phyloP scores from a whole-genome alignment of 805 yeast genomes.

The Lipomyces mesembrius region DNA sequence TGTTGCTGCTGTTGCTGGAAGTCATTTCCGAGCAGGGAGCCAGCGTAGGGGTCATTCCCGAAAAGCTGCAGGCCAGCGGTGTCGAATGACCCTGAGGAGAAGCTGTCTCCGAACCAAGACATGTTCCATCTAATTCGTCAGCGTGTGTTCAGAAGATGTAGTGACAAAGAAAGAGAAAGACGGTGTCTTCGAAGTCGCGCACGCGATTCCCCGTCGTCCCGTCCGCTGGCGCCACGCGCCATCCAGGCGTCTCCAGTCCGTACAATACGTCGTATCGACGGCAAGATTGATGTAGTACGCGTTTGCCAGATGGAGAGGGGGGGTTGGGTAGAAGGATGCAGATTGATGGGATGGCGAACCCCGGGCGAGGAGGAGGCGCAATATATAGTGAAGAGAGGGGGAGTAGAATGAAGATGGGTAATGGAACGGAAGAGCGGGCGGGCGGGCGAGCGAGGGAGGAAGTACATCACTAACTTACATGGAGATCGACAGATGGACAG shows the following conservation, averaged over 20 bases:
- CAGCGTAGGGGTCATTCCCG: constrained; percentile 15
- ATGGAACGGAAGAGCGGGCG: background rate
- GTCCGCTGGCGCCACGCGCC: too few relatives aligned
- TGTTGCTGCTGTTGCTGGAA: constrained; percentile 28
- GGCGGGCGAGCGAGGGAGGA: background rate
- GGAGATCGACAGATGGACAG: constrained; percentile 8
- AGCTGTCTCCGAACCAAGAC: constrained; percentile 28
- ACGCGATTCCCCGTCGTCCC: too few relatives aligned
- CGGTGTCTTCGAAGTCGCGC: background rate
- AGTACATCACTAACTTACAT: too few relatives aligned
- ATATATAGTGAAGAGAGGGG: background rate
- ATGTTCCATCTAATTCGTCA: constrained; percentile 11
- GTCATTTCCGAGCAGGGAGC: constrained; percentile 2
- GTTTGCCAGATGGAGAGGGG: too few relatives aligned
- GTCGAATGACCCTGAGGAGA: constrained; percentile 16
- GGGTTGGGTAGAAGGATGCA: too few relatives aligned
- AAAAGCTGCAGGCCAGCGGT: constrained; percentile 19
- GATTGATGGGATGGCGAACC: too few relatives aligned
- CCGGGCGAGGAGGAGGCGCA: background rate
- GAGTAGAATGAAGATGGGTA: too few relatives aligned
- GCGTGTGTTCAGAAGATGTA: background rate
- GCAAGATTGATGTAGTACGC: too few relatives aligned
- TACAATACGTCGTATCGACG: too few relatives aligned
- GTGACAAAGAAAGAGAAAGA: background rate
- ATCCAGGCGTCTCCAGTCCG: too few relatives aligned